Evolutionary conservation across 257 asterid genomes (phyloP).

Genomic region (Capsicum rhomboideum): DNA sequence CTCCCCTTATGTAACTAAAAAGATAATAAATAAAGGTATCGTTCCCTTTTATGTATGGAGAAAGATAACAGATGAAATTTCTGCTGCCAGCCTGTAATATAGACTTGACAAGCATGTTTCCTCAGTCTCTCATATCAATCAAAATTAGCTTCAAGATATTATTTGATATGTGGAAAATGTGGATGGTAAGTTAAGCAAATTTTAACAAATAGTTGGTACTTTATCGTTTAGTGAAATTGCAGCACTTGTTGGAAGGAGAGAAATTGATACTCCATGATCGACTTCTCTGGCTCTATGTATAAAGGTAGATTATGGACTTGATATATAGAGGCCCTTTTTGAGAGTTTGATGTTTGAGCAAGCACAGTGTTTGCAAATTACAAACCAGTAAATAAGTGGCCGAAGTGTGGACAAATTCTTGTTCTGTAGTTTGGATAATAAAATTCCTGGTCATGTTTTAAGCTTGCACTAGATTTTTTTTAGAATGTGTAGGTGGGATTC

Average conservation of each 20-base stretch:
- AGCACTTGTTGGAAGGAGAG: neutral
- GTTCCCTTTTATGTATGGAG: neutral
- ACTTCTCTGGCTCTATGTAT: neutral
- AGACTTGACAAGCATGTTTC: neutral
- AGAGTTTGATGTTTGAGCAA: neutral
- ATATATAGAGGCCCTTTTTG: neutral
- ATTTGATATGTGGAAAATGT: neutral
- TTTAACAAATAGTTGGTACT: neutral
- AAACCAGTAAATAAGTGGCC: neutral
- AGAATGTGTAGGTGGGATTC: neutral
- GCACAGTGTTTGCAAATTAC: neutral
- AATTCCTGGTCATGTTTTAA: neutral
- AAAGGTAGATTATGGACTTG: neutral
- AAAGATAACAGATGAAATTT: neutral
- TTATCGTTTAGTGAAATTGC: neutral
- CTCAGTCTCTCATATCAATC: neutral
- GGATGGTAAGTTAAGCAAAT: neutral
- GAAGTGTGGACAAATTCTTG: neutral
- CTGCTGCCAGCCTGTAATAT: neutral
- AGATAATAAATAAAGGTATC: neutral
- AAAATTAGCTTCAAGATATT: neutral
- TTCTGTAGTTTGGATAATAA: neutral
- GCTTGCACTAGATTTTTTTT: neutral
- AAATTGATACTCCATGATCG: neutral
- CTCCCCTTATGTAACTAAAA: neutral